Base-by-base conservation (phyloP, 1,284 basidiomycete species). In the Cystobasidiaceae sp. region DNA sequence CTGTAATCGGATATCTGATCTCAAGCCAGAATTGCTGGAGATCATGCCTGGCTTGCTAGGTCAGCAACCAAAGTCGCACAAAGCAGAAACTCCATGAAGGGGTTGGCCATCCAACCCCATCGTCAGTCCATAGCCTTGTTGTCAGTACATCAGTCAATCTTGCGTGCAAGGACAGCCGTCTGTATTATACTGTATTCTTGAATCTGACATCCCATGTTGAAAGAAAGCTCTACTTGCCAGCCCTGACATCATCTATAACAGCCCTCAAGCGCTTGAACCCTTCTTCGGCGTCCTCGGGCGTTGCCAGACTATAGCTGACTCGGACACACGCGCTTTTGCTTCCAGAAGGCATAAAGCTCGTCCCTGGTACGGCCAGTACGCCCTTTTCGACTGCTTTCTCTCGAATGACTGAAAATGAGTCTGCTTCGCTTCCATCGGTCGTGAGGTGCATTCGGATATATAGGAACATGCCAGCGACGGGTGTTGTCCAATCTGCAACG, bases 321-420 rank as follows among this genome's bases (percentile, higher is more conserved):
- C 90, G 83, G 27, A 93, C 86, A 75, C 87, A 89, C 23, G 84
- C 80, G 8, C 85, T 85, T 74, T 81, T 83, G 34, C 81, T 77
- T 11, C 84, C 84, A 58, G 82, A 84, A 2, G 91, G 88, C 69
- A 87, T 80, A 79, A 92, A 93, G 4, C 91, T 91, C 0, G 70
- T 69, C 25, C 79, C 79, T 0, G 93, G 93, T 4, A 97, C 83
- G 9, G 89, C 91, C 21, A 97, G 82, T 2, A 97, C 89, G 23
- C 90, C 90, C 55, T 84, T 84, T 62, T 85, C 84, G 54, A 89
- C 81, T 1, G 92, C 92, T 71, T 86, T 86, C 15, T 84, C 86
- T 58, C 83, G 80, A 72, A 97, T 90, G 51, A 96, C 74, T n/a
- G 81, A 78, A 71, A 84, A 84, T 2, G 88, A 89, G 76, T 97